phyloP scores from a whole-genome alignment of 352 stramenopile species.

The Phytopythium helicoides region DNA sequence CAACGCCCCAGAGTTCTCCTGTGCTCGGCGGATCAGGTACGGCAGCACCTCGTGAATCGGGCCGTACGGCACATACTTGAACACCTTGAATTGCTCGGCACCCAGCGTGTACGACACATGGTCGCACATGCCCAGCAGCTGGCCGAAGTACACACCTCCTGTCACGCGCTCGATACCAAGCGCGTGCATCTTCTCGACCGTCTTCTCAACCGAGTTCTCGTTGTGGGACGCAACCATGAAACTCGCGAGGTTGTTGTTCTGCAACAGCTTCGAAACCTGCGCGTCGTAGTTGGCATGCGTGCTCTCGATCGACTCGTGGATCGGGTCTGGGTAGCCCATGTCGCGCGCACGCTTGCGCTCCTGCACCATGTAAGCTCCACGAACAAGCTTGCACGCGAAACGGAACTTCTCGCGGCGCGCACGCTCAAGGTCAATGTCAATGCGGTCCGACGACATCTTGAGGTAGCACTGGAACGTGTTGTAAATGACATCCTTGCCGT shows the following conservation, averaged over 20 bases:
- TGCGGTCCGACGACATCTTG: constrained; percentile 86
- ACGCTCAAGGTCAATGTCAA: constrained; percentile 92
- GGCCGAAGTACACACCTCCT: constrained; percentile 93
- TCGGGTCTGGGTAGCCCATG: constrained; percentile 84
- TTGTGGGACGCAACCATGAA: constrained; percentile 99
- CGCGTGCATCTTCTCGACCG: constrained; percentile 91
- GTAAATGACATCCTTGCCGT: constrained; percentile 90
- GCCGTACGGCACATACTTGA: constrained; percentile 98
- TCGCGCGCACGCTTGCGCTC: constrained; percentile 90
- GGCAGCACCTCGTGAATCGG: constrained; percentile 95
- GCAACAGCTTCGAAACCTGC: constrained; percentile 88
- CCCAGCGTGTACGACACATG: constrained; percentile 96
- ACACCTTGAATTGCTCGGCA: constrained; percentile 90
- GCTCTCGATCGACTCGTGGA: constrained; percentile 91
- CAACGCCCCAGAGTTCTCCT: constrained; percentile 95
- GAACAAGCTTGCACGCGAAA: constrained; percentile 97
- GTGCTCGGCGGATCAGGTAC: constrained; percentile 95
- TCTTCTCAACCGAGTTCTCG: constrained; percentile 91
- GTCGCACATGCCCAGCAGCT: constrained; percentile 98
- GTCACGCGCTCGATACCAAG: constrained; percentile 76
- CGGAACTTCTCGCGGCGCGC: constrained; percentile 90
- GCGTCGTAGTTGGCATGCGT: constrained; percentile 95
- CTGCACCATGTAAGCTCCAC: constrained; percentile 98
- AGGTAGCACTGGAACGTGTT: constrained; percentile 99
- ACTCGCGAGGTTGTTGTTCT: constrained; percentile 84